These are phyloP conservation scores for Pseudognaphalium luteoalbum DNA, from an alignment of 129 eudicot species.

Conservation along the genomic window DNA sequence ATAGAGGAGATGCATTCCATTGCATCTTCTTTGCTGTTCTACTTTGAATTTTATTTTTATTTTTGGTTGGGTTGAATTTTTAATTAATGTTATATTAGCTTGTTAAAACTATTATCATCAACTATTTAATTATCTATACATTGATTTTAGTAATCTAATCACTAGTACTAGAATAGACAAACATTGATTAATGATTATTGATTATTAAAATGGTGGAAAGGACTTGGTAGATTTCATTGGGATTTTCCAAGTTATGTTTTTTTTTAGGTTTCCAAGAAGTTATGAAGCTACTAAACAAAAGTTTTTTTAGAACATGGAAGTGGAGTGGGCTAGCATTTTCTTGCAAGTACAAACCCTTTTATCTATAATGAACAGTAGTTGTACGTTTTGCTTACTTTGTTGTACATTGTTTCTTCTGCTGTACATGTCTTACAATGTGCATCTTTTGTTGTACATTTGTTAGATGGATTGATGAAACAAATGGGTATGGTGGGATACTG, in stretches of 20 bases:
- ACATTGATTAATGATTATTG: not conserved
- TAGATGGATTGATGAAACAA: not conserved
- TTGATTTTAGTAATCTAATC: not conserved
- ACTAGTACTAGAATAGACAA: not conserved
- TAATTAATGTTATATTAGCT: constrained; percentile 28
- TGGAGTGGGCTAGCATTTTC: constrained; percentile 1
- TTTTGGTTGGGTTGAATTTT: constrained; percentile 28
- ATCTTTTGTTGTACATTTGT: not conserved
- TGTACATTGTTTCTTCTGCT: not conserved
- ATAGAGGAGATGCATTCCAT: constrained; percentile 21
- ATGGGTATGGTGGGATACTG: not conserved
- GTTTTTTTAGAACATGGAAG: not conserved
- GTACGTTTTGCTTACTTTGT: not conserved
- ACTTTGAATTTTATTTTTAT: constrained; percentile 12
- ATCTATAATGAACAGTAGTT: not conserved
- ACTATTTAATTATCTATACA: not conserved
- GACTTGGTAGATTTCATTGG: constrained; percentile 8
- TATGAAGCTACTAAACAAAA: constrained; percentile 3
- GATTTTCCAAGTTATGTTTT: not conserved
- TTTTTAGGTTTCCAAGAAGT: not conserved
- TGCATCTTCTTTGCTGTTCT: constrained; percentile 30
- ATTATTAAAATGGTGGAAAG: not conserved
- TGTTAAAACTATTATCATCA: not conserved
- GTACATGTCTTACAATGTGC: not conserved
- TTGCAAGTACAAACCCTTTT: constrained; percentile 8